Conservation (phyloP, 2,329 filamentous ascomycete species). For the Coniosporium tulheliwenetii region DNA sequence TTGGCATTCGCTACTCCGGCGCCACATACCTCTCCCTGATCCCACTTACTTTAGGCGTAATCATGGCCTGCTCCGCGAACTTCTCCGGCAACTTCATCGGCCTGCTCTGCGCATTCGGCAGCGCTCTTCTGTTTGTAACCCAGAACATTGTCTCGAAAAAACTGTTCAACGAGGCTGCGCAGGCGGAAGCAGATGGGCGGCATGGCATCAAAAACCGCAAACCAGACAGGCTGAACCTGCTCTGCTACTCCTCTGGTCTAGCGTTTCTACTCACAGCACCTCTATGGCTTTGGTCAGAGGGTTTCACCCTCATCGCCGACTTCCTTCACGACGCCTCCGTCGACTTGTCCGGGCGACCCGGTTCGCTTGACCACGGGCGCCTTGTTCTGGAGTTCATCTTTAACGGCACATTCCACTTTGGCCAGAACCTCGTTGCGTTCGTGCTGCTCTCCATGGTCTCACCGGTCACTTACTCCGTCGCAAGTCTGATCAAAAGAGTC, state of each 20-base stretch:
- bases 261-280: conserved; percentile 79
- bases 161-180: conserved; percentile 86
- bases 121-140: conserved; percentile 89
- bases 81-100: conserved; percentile 80
- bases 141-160: conserved; percentile 98
- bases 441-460: conserved; percentile 83
- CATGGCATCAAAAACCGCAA: conserved; percentile 49
- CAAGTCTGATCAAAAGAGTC: conserved; percentile 89
- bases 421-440: conserved; percentile 90
- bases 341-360: conserved; percentile 60
- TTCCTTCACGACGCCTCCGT: conserved; percentile 71
- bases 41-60: conserved; percentile 87
- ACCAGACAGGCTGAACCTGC: conserved; percentile 87
- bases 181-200: conserved; percentile 58
- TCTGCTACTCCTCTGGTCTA: conserved; percentile 92
- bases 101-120: conserved; percentile 75
- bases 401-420: conserved; percentile 94
- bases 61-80: conserved; percentile 87
- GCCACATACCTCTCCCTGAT: conserved; percentile 63
- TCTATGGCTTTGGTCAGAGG: conserved; percentile 89
- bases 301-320: conserved; percentile 59
- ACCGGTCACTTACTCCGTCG: conserved; percentile 93
- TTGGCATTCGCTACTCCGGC: conserved; percentile 72
- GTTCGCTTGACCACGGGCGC: conserved; percentile 47
- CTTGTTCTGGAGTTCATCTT: conserved; percentile 77